phyloP scores from a whole-genome alignment of 768 basidiomycete genomes.

The Daedaleopsis sinensis region DNA sequence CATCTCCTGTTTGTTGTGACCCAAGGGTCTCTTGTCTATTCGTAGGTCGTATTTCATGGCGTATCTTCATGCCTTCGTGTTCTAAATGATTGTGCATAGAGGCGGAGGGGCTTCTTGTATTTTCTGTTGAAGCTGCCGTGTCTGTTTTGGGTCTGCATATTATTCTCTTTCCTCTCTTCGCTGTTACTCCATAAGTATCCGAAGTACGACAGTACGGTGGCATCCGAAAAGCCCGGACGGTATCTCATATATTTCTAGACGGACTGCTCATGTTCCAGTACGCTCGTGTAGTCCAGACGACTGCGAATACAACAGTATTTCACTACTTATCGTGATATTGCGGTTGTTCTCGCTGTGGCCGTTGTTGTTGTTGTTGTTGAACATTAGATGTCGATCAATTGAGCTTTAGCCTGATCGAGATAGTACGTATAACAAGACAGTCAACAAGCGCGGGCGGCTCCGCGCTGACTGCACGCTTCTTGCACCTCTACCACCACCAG shows the following conservation, averaged over 20 bases:
- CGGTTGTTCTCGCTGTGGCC: neutral
- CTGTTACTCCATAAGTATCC: conserved; percentile 11
- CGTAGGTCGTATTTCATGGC: conserved; percentile 12
- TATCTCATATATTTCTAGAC: conserved; percentile 24
- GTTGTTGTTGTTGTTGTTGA: too few relatives aligned
- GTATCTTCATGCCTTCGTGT: conserved; percentile 6
- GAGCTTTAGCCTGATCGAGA: too few relatives aligned
- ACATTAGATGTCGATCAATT: too few relatives aligned
- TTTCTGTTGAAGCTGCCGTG: conserved; percentile 3
- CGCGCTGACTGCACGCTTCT: conserved; percentile 36
- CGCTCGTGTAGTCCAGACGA: conserved; percentile 9
- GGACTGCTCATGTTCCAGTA: conserved; percentile 14
- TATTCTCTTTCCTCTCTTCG: neutral
- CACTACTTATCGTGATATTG: neutral
- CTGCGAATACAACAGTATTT: conserved; percentile 9
- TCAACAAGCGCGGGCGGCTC: conserved; percentile 18
- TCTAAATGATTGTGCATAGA: conserved; percentile 10
- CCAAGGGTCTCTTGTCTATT: conserved; percentile 2
- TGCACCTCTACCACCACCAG: conserved; percentile 40
- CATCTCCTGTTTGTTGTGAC: conserved; percentile 10
- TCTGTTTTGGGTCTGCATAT: conserved; percentile 6
- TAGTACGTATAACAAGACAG: neutral
- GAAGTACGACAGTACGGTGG: conserved; percentile 8
- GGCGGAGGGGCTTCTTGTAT: conserved; percentile 10
- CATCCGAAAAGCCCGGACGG: conserved; percentile 12